Evolutionary conservation across 78 protist species (phyloP).

Genomic region (Dictyostelium citrinum): DNA sequence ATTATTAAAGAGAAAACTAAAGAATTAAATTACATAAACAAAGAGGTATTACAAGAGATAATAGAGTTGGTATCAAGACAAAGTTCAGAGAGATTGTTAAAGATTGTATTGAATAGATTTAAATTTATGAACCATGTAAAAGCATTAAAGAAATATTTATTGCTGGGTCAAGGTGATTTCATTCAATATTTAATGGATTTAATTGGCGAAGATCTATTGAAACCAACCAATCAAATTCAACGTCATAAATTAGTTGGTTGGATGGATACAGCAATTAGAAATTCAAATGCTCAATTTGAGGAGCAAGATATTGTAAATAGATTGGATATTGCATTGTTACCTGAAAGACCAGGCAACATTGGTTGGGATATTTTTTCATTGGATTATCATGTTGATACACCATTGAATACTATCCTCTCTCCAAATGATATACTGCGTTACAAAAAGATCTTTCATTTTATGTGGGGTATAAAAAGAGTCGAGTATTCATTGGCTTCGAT

Average conservation of each 20-base stretch:
- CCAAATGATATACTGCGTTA: constrained; percentile 25
- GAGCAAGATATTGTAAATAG: constrained; percentile 44
- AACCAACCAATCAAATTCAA: constrained; percentile 43
- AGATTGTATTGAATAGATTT: constrained; percentile 56
- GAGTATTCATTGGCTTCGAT: constrained; percentile 67
- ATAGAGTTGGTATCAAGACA: constrained; percentile 8
- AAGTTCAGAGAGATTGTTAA: constrained; percentile 10
- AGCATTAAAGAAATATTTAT: constrained; percentile 78
- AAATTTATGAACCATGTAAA: constrained; percentile 56
- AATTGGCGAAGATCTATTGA: constrained; percentile 66
- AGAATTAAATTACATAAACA: not conserved
- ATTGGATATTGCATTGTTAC: constrained; percentile 72
- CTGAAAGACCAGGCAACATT: not conserved
- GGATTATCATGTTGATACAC: constrained; percentile 78
- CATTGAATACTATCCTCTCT: constrained; percentile 71
- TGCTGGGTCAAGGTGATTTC: constrained; percentile 92
- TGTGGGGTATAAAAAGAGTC: constrained; percentile 80
- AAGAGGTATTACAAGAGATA: not conserved
- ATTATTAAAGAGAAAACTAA: not conserved
- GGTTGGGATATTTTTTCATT: constrained; percentile 90
- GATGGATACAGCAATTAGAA: constrained; percentile 77
- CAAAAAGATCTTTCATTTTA: constrained; percentile 48
- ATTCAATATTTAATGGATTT: constrained; percentile 85
- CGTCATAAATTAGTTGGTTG: constrained; percentile 56
- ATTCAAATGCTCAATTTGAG: constrained; percentile 53